These are phyloP conservation scores for Biscogniauxia sp. DNA, from an alignment of 2,329 filamentous ascomycete genomes.

Conservation along the genomic window DNA sequence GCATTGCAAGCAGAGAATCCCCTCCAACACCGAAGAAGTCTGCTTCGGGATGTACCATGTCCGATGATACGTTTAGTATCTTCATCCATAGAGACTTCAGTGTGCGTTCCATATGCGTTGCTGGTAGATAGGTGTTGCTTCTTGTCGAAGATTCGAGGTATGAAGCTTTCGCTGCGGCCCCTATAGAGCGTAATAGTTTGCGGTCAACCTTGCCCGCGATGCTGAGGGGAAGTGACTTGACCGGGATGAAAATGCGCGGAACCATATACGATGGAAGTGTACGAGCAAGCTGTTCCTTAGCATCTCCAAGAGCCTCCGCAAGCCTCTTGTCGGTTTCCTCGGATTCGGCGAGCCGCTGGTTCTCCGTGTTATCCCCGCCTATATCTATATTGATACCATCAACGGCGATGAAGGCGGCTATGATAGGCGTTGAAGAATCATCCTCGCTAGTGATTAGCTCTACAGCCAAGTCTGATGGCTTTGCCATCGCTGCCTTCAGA, in stretches of 20 bases:
- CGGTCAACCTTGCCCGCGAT: slow-evolving; percentile 5
- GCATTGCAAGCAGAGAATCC: slow-evolving; percentile 12
- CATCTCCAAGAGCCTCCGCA: background rate
- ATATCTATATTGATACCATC: background rate
- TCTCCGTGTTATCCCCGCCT: background rate
- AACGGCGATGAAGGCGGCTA: background rate
- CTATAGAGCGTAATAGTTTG: background rate
- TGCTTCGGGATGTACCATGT: slow-evolving; percentile 4
- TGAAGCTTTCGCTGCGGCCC: background rate
- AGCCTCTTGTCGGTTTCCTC: background rate
- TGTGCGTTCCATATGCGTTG: background rate
- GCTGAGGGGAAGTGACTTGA: background rate
- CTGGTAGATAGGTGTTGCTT: background rate
- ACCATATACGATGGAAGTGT: slow-evolving; percentile 6
- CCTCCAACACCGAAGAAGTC: slow-evolving; percentile 9
- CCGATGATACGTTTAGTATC: slow-evolving; percentile 3
- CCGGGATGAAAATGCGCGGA: slow-evolving; percentile 2
- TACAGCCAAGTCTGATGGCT: background rate
- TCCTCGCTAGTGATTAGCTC: background rate
- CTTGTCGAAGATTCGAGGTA: background rate
- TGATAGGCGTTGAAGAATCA: background rate
- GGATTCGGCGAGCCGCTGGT: background rate
- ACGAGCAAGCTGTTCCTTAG: background rate
- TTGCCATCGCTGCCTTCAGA: background rate
- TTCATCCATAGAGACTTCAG: slow-evolving; percentile 10